Conservation (phyloP, 768 basidiomycete species). For the Lyophyllum semitale region DNA sequence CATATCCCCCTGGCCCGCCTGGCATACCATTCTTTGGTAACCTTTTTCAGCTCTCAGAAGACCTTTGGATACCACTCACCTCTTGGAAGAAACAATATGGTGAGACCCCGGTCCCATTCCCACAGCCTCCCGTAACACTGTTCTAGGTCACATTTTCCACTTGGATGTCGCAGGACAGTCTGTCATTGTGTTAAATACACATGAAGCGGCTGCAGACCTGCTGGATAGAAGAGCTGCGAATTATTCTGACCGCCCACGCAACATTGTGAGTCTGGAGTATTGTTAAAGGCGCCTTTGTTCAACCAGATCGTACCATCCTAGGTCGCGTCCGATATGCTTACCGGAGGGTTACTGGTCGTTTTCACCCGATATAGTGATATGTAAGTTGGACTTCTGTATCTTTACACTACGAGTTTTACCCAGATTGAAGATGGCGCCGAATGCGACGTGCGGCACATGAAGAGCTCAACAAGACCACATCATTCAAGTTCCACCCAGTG, state of each 20-base stretch:
- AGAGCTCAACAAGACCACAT: constrained; percentile 26
- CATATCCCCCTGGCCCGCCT: constrained; percentile 26
- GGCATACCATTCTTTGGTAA: constrained; percentile 30
- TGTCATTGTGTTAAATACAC: constrained; percentile 28
- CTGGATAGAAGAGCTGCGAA: too few relatives aligned
- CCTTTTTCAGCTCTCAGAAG: constrained; percentile 16
- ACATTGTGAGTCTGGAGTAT: too few relatives aligned
- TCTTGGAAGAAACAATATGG: constrained; percentile 24
- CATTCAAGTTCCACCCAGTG: constrained; percentile 21
- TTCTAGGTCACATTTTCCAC: constrained; percentile 17
- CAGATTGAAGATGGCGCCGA: constrained; percentile 37
- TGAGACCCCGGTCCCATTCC: constrained; percentile 3
- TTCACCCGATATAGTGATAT: constrained; percentile 24
- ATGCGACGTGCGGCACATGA: constrained; percentile 36
- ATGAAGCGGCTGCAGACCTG: too few relatives aligned
- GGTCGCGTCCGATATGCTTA: constrained; percentile 27
- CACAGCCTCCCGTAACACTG: constrained; percentile 1
- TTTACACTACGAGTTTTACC: too few relatives aligned
- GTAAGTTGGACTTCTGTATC: constrained; percentile 14
- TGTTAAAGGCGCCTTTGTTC: too few relatives aligned
- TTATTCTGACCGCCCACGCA: too few relatives aligned
- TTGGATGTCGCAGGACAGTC: constrained; percentile 18
- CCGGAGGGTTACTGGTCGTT: constrained; percentile 26
- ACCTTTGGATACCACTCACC: constrained; percentile 19
- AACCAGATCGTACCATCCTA: constrained; percentile 23